Base-by-base conservation (phyloP, 2,329 filamentous ascomycete species). In the Boeremia lycopersici region DNA sequence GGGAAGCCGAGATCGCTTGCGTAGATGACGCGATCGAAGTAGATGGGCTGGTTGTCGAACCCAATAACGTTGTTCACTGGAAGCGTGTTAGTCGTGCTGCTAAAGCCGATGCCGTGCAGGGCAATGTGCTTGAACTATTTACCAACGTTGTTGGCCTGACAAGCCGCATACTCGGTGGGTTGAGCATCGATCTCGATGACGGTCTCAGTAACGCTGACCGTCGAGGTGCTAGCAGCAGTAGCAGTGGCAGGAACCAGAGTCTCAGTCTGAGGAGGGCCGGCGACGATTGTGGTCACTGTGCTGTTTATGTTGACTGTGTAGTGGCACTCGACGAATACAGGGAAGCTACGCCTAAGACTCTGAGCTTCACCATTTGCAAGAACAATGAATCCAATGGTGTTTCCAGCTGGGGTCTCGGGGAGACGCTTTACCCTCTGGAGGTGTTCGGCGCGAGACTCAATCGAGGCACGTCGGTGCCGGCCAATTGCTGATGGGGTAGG, bases 61-160 rank as follows among this genome's bases (percentile, higher is more conserved):
- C 61, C 65, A 6, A 25, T 56, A 31, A 69, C 56, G 12, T 57
- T 51, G 41, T 62, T 61, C 8, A 71, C 66, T 69, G 13, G 23
- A 5, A 2, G 2, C 23, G 9, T 15, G 40, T 53, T 40, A 53
- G 48, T 36, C 7, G 31, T 7, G 11, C 12, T 35, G 6, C n/a
- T 10, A 12, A 10, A 17, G 5, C 1, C 6, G 2, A 15, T 29
- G 15, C 7, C 6, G 10, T 10, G 15, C 2, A 15, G 11, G 2
- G 23, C 5, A 17, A 9, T 44, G 33, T 6, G 25, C 15, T 8
- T 13, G 15, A 9, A 38, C 13, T 29, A 62, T 61, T 45, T 55
- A 69, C 68, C 64, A 51, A 71, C 53, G 34, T 71, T 71, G 43
- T 69, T 65, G 6, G 15, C 19, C 17, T 40, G 44, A 41, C 68